These are phyloP conservation scores for Pythium rhizo-oryzae DNA, from an alignment of 352 stramenopile genomes.

Conservation along the genomic window DNA sequence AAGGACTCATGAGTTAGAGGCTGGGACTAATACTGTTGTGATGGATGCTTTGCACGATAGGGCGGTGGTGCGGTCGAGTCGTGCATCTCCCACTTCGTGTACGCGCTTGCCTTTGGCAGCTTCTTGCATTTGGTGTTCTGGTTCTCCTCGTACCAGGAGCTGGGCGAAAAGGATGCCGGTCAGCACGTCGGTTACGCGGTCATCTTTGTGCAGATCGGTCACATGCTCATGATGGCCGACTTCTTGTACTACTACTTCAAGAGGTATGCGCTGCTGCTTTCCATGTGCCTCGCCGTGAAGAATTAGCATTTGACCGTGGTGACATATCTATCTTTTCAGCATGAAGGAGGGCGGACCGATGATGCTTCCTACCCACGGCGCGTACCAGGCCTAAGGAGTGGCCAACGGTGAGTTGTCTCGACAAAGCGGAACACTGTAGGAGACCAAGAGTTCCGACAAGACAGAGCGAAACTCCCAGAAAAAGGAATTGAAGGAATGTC, in stretches of 20 bases:
- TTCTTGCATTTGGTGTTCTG: slow-evolving; percentile 98
- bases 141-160: slow-evolving; percentile 98
- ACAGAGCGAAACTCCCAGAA: background rate
- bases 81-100: slow-evolving; percentile 97
- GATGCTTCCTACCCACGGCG: slow-evolving; percentile 89
- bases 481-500: background rate
- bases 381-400: slow-evolving; percentile 76
- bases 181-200: slow-evolving; percentile 93
- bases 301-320: background rate
- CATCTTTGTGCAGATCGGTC: slow-evolving; percentile 97
- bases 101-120: slow-evolving; percentile 93
- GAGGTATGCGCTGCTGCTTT: slow-evolving; percentile 43
- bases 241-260: slow-evolving; percentile 99
- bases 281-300: slow-evolving; percentile 3
- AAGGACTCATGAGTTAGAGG: background rate
- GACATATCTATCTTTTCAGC: slow-evolving; percentile 34
- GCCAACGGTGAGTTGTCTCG: background rate
- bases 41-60: slow-evolving; percentile 30
- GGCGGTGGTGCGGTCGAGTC: slow-evolving; percentile 94
- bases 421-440: too few relatives aligned
- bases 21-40: background rate
- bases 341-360: slow-evolving; percentile 89
- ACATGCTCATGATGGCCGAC: slow-evolving; percentile 98
- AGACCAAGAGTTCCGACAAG: background rate
- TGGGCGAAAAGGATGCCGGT: slow-evolving; percentile 91